Evolutionary conservation across 192 early-diverging fungal species (phyloP), one percentile per base, ranked within the genome.

Genomic region (Coemansia nantahalensis): DNA sequence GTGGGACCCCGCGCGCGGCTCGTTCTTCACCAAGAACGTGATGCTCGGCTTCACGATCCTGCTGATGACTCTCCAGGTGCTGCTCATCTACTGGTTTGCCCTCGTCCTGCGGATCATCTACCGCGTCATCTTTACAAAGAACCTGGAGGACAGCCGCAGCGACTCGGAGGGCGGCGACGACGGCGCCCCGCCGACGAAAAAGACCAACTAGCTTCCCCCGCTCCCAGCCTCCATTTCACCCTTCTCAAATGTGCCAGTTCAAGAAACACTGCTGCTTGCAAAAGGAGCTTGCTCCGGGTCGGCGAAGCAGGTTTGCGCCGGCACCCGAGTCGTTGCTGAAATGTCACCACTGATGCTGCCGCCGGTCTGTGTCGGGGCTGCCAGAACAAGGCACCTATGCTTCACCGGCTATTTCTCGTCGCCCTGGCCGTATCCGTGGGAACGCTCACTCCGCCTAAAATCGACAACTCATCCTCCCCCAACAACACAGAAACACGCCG

Each of bases 11-110:
- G 51, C 15, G 11, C 51, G 46, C 21, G 60, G 64, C 28, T 43
- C 56, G 15, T 68, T 48, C 39, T 76, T 65, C 26, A 68, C 19
- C n/a, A 23, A 39, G 21, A 14, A 39, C 8, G 23, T 62, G 8
- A 53, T 66, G n/a, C 6, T 6, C n/a, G 28, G 18, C 12, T 74
- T 74, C 24, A 42, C 39, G 13, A 11, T 48, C 6, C 48, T 76
- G 12, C 51, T 86, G 31, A 54, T 53, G 23, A 45, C 80, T 14
- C 60, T 89, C 13, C 82, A 86, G 52, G 24, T 66, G 21, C 50
- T 89, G 31, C 81, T 87, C 46, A 48, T 89, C 10, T 89, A 84
- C 48, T 89, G 87, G 87, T 80, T 83, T 26, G 62, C 61, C 0
- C 65, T 89, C n/a, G 82, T 89, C 34, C 75, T 86, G 42, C 62